These are phyloP conservation scores for Phytopythium aichiense DNA, from an alignment of 352 stramenopile species.

Conservation along the genomic window DNA sequence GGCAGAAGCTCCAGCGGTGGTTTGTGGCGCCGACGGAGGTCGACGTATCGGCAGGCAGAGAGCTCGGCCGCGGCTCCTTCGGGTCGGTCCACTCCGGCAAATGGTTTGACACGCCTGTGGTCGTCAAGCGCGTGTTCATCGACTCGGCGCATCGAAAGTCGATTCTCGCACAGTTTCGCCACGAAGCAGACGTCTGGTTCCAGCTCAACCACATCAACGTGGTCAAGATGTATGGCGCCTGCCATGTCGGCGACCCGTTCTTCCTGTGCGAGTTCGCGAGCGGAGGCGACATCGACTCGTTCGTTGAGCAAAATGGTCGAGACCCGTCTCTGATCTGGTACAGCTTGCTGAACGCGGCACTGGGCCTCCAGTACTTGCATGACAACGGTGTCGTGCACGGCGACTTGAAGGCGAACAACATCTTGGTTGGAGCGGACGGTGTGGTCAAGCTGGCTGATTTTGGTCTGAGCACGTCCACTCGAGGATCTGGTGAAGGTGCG, in stretches of 20 bases:
- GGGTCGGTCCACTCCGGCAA: conserved; percentile 23
- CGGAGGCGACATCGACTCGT: conserved; percentile 19
- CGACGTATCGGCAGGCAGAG: conserved; percentile 11
- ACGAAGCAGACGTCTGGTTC: conserved; percentile 27
- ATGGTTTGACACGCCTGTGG: conserved; percentile 19
- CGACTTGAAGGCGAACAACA: conserved; percentile 36
- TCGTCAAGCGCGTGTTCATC: conserved; percentile 24
- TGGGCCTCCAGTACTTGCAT: conserved; percentile 26
- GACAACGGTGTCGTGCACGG: conserved; percentile 31
- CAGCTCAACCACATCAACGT: conserved; percentile 28
- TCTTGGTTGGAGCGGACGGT: conserved; percentile 24
- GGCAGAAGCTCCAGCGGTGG: conserved; percentile 7
- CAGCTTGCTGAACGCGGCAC: conserved; percentile 20
- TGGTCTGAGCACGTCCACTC: conserved; percentile 13
- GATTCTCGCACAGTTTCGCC: conserved; percentile 10
- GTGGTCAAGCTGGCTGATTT: conserved; percentile 30
- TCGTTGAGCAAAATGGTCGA: conserved; percentile 6
- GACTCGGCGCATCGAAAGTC: background rate
- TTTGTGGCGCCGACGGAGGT: conserved; percentile 33
- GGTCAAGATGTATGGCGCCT: conserved; percentile 30
- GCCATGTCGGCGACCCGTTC: conserved; percentile 29
- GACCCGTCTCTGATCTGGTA: conserved; percentile 11
- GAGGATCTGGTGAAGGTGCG: too few relatives aligned
- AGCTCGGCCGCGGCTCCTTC: conserved; percentile 19
- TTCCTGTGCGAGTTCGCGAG: conserved; percentile 28